Evolutionary conservation across 148 eudicot genomes (phyloP).

Genomic region (Amaranthus hypochondriacus): DNA sequence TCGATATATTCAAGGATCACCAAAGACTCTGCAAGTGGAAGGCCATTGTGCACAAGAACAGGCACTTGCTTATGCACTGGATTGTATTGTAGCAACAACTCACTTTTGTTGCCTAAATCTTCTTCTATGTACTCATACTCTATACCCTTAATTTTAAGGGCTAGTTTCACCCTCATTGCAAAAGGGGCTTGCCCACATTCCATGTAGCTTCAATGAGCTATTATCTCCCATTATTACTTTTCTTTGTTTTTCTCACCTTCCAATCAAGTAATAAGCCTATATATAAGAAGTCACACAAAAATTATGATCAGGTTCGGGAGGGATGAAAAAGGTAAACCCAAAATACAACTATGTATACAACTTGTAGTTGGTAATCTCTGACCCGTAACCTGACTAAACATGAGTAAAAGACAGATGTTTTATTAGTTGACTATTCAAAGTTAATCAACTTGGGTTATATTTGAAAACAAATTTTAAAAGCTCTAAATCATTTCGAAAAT

Average conservation of each 20-base stretch:
- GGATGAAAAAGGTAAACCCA: too few relatives aligned
- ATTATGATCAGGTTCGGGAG: too few relatives aligned
- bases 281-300: too few relatives aligned
- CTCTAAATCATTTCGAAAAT: background rate
- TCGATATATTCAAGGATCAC: conserved; percentile 57
- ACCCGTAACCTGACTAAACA: background rate
- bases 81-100: conserved; percentile 25
- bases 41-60: conserved; percentile 31
- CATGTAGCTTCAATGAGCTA: conserved; percentile 27
- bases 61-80: conserved; percentile 37
- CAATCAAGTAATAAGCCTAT: too few relatives aligned
- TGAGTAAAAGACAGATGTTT: background rate
- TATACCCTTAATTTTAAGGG: conserved; percentile 34
- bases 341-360: too few relatives aligned
- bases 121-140: conserved; percentile 34
- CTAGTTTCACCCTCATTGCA: conserved; percentile 19
- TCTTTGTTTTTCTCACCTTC: background rate
- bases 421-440: background rate
- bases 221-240: conserved; percentile 10
- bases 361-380: background rate
- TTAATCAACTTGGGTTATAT: background rate
- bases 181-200: conserved; percentile 35
- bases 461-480: background rate
- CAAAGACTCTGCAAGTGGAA: conserved; percentile 34
- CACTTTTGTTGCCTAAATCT: conserved; percentile 29